A percentile compares a stretch with the other conserved stretches of the same genome.
These are phyloP conservation scores for Caulochytrium protostelioides DNA, from an alignment of 371 early-diverging fungal species.

Conservation along the genomic window DNA sequence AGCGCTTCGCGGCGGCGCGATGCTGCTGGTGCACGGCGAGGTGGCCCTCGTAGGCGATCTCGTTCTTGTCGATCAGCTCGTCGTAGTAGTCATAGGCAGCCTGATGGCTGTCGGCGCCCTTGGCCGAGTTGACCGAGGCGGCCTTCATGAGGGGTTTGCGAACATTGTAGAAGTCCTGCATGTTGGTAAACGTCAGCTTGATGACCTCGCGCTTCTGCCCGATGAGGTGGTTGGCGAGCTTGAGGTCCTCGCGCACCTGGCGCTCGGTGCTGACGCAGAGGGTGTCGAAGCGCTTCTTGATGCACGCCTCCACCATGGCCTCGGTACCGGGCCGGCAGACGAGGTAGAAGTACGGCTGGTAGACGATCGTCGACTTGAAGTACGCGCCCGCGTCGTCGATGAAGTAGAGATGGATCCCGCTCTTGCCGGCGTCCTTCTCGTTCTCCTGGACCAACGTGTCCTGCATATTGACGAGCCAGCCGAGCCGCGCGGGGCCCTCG, in stretches of 20 bases:
- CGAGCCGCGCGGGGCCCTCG: constrained; percentile 56
- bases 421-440: constrained; percentile 42
- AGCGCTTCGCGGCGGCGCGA: no score
- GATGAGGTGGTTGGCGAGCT: constrained; percentile 74
- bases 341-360: constrained; percentile 77
- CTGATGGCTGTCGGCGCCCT: not conserved
- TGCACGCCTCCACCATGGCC: constrained; percentile 63
- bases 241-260: constrained; percentile 63
- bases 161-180: constrained; percentile 49
- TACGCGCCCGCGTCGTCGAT: constrained; percentile 65
- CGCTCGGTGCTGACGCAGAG: constrained; percentile 36
- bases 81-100: not conserved
- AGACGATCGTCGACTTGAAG: constrained; percentile 66
- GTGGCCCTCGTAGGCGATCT: not conserved
- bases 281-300: constrained; percentile 48
- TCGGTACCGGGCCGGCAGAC: constrained; percentile 57
- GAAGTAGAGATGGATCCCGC: constrained; percentile 81
- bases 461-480: constrained; percentile 92
- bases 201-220: constrained; percentile 48
- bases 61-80: not conserved
- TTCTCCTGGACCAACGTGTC: constrained; percentile 12
- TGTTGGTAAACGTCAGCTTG: constrained; percentile 63
- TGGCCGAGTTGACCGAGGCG: constrained; percentile 46
- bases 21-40: not conserved
- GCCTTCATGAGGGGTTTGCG: constrained; percentile 47